Evolutionary conservation across 139 green algal genomes (phyloP).

Genomic region (Tetraselmis chui): DNA sequence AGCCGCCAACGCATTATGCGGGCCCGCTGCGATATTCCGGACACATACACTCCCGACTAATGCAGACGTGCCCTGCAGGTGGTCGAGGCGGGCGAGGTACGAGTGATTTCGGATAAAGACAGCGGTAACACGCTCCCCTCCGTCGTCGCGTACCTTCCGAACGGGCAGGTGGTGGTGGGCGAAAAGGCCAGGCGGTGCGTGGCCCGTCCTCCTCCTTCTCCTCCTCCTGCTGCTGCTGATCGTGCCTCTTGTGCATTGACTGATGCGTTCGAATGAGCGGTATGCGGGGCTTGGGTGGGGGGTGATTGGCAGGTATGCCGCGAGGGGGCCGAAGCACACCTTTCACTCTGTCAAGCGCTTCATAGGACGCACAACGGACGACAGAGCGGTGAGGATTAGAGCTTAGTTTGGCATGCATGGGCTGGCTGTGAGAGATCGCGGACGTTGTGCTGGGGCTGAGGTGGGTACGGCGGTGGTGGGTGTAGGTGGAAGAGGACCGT

Average conservation of each 20-base stretch:
- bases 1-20: too few relatives aligned
- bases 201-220: too few relatives aligned
- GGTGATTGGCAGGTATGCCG: conserved; percentile 23
- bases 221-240: too few relatives aligned
- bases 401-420: too few relatives aligned
- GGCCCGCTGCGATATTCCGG: too few relatives aligned
- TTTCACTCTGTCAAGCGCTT: conserved; percentile 85
- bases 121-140: conserved; percentile 60
- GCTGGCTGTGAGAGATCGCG: too few relatives aligned
- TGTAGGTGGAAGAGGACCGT: too few relatives aligned
- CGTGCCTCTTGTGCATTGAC: too few relatives aligned
- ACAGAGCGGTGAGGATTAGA: conserved; percentile 40
- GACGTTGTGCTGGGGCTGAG: conserved; percentile 39
- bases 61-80: too few relatives aligned
- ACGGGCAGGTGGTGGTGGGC: conserved; percentile 54
- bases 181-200: conserved; percentile 33
- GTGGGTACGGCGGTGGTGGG: conserved; percentile 25
- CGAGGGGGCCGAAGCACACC: conserved; percentile 44
- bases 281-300: conserved; percentile 2
- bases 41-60: too few relatives aligned
- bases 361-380: conserved; percentile 47
- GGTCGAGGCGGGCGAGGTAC: conserved; percentile 38
- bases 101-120: conserved; percentile 48
- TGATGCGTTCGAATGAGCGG: too few relatives aligned
- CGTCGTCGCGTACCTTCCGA: conserved; percentile 46